Evolutionary conservation across 352 stramenopile species (phyloP).

Genomic region (Globisporangium solare): DNA sequence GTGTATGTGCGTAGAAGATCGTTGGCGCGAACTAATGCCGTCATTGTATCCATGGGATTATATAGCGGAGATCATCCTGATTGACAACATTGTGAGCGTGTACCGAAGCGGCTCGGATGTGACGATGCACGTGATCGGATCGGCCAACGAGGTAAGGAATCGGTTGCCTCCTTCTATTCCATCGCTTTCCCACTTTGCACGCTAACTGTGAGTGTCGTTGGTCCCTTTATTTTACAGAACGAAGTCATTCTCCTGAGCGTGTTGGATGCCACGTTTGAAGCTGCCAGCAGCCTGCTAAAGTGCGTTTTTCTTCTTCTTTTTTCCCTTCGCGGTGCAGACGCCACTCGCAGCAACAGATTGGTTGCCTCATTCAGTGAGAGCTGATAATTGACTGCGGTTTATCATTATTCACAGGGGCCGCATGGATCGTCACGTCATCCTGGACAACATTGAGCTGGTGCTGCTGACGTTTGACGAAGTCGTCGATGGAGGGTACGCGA

Average conservation of each 20-base stretch:
- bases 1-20: neutral
- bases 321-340: neutral
- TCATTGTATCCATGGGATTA: conserved; percentile 4
- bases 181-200: too few relatives aligned
- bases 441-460: conserved; percentile 90
- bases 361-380: neutral
- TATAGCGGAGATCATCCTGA: conserved; percentile 82
- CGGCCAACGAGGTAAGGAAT: conserved; percentile 66
- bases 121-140: conserved; percentile 88
- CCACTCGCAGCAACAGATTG: too few relatives aligned
- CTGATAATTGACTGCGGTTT: neutral
- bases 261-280: conserved; percentile 81
- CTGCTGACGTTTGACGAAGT: conserved; percentile 89
- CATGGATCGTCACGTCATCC: conserved; percentile 84
- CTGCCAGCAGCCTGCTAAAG: conserved; percentile 84
- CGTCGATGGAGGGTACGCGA: conserved; percentile 78
- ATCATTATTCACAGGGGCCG: conserved; percentile 45
- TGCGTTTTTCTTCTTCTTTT: conserved; percentile 22
- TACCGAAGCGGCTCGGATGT: conserved; percentile 84
- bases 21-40: neutral
- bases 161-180: neutral
- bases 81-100: conserved; percentile 90
- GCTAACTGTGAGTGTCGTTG: neutral
- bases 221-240: conserved; percentile 44
- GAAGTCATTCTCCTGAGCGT: conserved; percentile 87